phyloP scores from a whole-genome alignment of 345 rosid genomes.

The Tarenaya hassleriana region DNA sequence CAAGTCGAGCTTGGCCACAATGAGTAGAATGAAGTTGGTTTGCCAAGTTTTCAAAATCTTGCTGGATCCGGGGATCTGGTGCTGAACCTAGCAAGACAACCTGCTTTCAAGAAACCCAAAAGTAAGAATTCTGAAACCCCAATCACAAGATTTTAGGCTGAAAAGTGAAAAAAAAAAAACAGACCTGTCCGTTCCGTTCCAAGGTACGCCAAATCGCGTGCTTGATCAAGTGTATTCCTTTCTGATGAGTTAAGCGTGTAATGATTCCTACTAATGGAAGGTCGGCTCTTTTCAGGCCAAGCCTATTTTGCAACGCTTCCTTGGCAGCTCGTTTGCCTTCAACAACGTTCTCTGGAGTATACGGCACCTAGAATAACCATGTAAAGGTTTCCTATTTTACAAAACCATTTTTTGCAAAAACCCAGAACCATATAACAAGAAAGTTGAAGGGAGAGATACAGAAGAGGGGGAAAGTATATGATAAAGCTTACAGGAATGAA shows the following conservation, averaged over 20 bases:
- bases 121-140: slow-evolving; percentile 13
- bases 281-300: slow-evolving; percentile 53
- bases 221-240: slow-evolving; percentile 91
- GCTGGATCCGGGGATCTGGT: slow-evolving; percentile 92
- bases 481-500: slow-evolving; percentile 64
- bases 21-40: slow-evolving; percentile 67
- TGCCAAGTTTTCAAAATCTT: slow-evolving; percentile 78
- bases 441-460: neutral
- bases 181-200: slow-evolving; percentile 84
- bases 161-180: slow-evolving; percentile 14
- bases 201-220: slow-evolving; percentile 77
- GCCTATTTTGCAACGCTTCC: slow-evolving; percentile 68
- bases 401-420: neutral
- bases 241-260: slow-evolving; percentile 88
- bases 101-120: slow-evolving; percentile 36
- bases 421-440: neutral
- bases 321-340: slow-evolving; percentile 94
- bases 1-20: slow-evolving; percentile 62
- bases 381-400: slow-evolving; percentile 15
- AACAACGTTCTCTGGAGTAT: slow-evolving; percentile 65
- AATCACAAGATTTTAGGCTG: slow-evolving; percentile 1
- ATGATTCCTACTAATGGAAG: slow-evolving; percentile 77
- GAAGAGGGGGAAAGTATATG: neutral
- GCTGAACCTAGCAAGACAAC: slow-evolving; percentile 93
- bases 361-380: slow-evolving; percentile 46